A percentile compares a stretch with the other conserved stretches of the same genome.
These are phyloP conservation scores for Aureobasidium pullulans DNA, from an alignment of 2,329 filamentous ascomycete species.

Conservation along the genomic window DNA sequence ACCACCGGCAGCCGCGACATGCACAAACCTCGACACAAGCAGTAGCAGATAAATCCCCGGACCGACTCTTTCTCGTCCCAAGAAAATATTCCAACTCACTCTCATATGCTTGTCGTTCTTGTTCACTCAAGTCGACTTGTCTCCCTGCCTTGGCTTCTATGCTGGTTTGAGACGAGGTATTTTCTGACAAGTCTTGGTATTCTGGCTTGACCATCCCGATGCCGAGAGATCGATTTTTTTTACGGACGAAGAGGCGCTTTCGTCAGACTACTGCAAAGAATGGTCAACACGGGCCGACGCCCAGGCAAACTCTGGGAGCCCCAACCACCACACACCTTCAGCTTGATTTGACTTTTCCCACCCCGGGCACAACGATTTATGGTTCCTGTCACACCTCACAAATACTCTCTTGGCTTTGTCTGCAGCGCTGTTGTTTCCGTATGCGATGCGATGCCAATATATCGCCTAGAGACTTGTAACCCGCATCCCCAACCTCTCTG, in stretches of 20 bases:
- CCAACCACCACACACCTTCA: neutral
- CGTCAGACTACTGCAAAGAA: constrained; percentile 3
- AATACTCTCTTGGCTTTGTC: neutral
- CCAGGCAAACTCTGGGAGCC: neutral
- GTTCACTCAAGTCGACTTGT: neutral
- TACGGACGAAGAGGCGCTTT: neutral
- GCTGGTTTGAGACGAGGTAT: neutral
- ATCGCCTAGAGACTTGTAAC: neutral
- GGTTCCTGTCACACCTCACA: neutral
- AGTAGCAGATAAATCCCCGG: neutral
- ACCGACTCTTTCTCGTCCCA: neutral
- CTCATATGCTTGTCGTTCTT: neutral
- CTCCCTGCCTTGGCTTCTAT: neutral
- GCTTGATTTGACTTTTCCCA: neutral
- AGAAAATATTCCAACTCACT: neutral
- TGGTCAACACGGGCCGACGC: constrained; percentile 8
- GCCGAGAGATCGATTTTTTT: neutral
- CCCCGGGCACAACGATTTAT: neutral
- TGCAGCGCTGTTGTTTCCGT: neutral
- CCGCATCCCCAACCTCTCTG: neutral
- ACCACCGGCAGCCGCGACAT: neutral
- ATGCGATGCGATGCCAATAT: neutral
- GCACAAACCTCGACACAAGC: neutral
- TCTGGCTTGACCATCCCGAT: neutral
- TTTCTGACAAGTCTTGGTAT: neutral